phyloP scores from a whole-genome alignment of 2,329 filamentous ascomycete species.

The Juglanconis oblonga region DNA sequence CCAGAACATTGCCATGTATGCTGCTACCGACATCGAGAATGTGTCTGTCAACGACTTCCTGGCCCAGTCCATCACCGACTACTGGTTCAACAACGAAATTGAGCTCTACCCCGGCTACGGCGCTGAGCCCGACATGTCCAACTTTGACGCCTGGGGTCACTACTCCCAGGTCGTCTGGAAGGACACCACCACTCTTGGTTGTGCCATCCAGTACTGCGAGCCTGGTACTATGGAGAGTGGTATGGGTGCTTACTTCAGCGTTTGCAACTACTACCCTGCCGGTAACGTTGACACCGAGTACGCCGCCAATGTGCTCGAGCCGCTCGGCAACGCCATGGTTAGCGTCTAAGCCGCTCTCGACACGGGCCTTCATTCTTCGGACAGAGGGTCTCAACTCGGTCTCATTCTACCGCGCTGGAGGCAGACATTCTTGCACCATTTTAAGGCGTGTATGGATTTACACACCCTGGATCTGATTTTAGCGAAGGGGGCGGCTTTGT shows the following conservation, averaged over 20 bases:
- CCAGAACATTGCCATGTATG: slow-evolving; percentile 82
- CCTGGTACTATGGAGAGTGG: slow-evolving; percentile 42
- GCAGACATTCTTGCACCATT: not conserved
- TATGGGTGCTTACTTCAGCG: slow-evolving; percentile 68
- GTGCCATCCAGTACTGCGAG: slow-evolving; percentile 54
- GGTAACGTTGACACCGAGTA: slow-evolving; percentile 61
- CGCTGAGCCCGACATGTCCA: slow-evolving; percentile 54
- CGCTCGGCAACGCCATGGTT: slow-evolving; percentile 34
- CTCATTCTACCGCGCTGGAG: not conserved
- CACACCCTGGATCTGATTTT: not conserved
- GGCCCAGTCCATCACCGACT: slow-evolving; percentile 68
- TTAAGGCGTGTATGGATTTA: not conserved
- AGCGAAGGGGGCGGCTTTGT: not conserved
- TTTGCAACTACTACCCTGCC: slow-evolving; percentile 80
- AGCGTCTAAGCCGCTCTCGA: slow-evolving; percentile 8
- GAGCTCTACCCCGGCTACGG: slow-evolving; percentile 59
- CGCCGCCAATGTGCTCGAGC: slow-evolving; percentile 45
- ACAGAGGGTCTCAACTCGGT: not conserved
- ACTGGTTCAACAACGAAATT: slow-evolving; percentile 87
- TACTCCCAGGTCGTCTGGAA: slow-evolving; percentile 76
- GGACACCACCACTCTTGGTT: slow-evolving; percentile 59
- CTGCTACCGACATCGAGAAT: slow-evolving; percentile 36
- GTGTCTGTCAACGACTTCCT: slow-evolving; percentile 55
- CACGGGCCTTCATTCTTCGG: not conserved
- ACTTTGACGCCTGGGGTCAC: slow-evolving; percentile 70